Evolutionary conservation across 441 rosid species (phyloP), one percentile per base, ranked within the genome.

Genomic region (Adansonia madagascariensis): DNA sequence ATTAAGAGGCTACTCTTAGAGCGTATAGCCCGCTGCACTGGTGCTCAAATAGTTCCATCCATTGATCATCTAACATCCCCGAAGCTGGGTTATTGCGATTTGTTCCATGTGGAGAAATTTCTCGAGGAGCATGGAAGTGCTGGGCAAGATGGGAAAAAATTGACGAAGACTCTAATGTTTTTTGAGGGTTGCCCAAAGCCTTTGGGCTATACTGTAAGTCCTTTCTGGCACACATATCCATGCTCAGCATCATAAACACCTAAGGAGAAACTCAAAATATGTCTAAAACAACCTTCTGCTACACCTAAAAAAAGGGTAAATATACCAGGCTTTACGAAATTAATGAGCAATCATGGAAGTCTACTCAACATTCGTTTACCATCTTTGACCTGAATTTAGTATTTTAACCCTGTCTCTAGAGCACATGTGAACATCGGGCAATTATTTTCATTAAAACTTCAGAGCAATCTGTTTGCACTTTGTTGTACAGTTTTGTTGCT

Each of bases 171-270:
- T 22, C 77, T 91, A 65, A 91, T 91, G 96, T 91, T 85, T 80
- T 88, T 91, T 78, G 91, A 91, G 74, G 91, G 92, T 81, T 90
- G 96, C 77, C 96, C 92, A n/a, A 91, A 83, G 86, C 96, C 96
- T 61, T 81, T 88, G 76, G 96, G 92, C 53, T 91, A 85, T 82
- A 91, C 96, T 4, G 94, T 91, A 91, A 91, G 96, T 90, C 81
- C 74, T 78, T 27, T 75, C 20, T 24, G 20, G n/a, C 20, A 17
- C 62, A 2, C 46, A 9, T 47, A 27, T 12, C 6, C 43, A 22
- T 9, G 47, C 61, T 70, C 74, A 27, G 61, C 62, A 71, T 53
- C 46, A 71, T 71, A 52, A 52, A 15, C 44, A 17, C 15, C 41
- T 31, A 22, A 52, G 9, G 75, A 71, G 17, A 53, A 71, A 53